A percentile compares a stretch with the other conserved stretches of the same genome.
Conservation (phyloP, 306 rosid species). For the Cucurbita pepo region DNA sequence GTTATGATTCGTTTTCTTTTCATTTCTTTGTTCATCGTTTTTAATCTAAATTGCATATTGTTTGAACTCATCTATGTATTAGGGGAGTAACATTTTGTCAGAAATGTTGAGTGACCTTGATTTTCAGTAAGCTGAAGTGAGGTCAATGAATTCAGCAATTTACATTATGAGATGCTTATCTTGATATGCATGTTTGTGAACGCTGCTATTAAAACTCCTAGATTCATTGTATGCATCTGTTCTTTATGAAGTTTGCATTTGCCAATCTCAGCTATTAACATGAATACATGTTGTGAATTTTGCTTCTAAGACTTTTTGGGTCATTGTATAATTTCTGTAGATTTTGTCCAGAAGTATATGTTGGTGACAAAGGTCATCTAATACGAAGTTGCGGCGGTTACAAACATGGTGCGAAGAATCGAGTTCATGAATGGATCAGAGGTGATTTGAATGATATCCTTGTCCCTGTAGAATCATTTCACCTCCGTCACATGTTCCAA, state of each 20-base stretch:
- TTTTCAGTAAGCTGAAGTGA: background rate
- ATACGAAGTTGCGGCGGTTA: conserved; percentile 62
- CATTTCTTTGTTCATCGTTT: background rate
- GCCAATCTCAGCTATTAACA: background rate
- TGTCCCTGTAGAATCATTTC: conserved; percentile 67
- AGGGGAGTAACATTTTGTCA: background rate
- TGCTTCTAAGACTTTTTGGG: background rate
- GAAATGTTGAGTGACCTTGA: background rate
- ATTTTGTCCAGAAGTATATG: conserved; percentile 61
- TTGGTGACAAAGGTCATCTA: conserved; percentile 62
- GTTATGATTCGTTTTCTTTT: background rate
- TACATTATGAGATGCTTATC: background rate
- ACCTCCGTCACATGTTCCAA: conserved; percentile 52
- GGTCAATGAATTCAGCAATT: background rate
- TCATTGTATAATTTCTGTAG: conserved; percentile 18
- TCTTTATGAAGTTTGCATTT: background rate
- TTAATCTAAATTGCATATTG: background rate
- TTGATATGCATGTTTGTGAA: background rate
- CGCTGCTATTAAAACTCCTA: background rate
- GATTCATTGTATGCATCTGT: background rate
- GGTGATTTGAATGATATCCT: conserved; percentile 58
- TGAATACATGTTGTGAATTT: background rate
- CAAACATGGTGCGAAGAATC: conserved; percentile 40
- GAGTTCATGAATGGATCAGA: conserved; percentile 56
- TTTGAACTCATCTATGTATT: background rate